A percentile compares a stretch with the other conserved stretches of the same genome.
Conservation (phyloP, 2,329 filamentous ascomycete genomes). For the Claviceps pusilla region DNA sequence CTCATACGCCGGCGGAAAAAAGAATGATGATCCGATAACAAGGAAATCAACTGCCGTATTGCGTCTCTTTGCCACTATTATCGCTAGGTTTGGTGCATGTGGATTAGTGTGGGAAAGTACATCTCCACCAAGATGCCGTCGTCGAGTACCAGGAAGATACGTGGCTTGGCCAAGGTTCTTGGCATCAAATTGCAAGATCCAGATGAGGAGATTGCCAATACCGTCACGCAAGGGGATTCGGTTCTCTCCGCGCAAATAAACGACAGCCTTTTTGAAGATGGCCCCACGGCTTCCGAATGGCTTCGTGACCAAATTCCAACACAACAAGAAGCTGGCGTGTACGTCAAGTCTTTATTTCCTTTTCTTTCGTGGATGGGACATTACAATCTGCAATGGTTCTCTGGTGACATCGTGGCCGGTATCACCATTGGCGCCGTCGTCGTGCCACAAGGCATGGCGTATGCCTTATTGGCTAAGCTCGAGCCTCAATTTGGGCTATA, state of each 20-base stretch:
- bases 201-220: conserved; percentile 32
- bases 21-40: not conserved
- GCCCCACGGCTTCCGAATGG: conserved; percentile 63
- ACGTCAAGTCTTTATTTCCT: conserved; percentile 63
- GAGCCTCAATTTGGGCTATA: conserved; percentile 64
- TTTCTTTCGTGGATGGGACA: conserved; percentile 76
- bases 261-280: conserved; percentile 69
- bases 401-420: conserved; percentile 75
- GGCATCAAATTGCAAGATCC: conserved; percentile 63
- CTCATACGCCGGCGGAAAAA: not conserved
- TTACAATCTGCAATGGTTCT: conserved; percentile 82
- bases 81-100: not conserved
- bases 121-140: conserved; percentile 17
- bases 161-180: conserved; percentile 59
- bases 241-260: conserved; percentile 57
- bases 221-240: conserved; percentile 63
- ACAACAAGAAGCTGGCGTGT: conserved; percentile 36
- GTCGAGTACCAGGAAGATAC: conserved; percentile 46
- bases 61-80: not conserved
- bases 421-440: conserved; percentile 50
- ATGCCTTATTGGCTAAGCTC: conserved; percentile 71
- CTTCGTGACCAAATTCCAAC: conserved; percentile 49
- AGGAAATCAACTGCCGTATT: not conserved
- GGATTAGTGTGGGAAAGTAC: not conserved
- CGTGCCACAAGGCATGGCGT: conserved; percentile 95